Base-by-base conservation (phyloP, 495 filamentous ascomycete genomes). In the Xylaria scruposa region DNA sequence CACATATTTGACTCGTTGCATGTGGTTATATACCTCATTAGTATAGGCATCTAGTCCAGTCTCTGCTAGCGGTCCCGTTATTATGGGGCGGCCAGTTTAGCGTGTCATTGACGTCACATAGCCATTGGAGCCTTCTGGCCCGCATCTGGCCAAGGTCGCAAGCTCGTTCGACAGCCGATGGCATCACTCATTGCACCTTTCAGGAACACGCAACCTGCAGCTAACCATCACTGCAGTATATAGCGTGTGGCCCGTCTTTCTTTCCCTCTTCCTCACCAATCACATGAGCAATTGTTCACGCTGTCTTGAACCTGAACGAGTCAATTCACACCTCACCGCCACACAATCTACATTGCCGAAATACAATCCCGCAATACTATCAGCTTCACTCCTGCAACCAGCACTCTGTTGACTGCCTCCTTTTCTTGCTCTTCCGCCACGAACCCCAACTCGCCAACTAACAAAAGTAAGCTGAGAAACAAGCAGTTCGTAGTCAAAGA, bases 101-200 rank as follows among this genome's bases (percentile, higher is more conserved):
- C 26, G 62, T 26, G n/a, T 51, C 21, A 7, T n/a, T 67, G 65
- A 67, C 65, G 65, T 67, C 65, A 67, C 49, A 24, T 21, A 70
- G 65, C 59, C 29, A 31, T 31, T 31, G 29, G 29, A 31, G 29
- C 29, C 29, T 67, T 74, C 49, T 68, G 31, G 31, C 31, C 65
- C 65, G 49, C 29, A 67, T 21, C 33, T 42, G 49, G 49, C 46
- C 62, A 65, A 49, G 62, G 40, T 49, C 6, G 21, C 60, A 38
- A 7, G 29, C 33, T 21, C 31, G 10, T 19, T 15, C 59, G 21
- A 47, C 40, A 64, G 26, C 61, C 47, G 40, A 49, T 66, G 46
- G 44, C 63, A 66, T 66, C 63, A 65, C 60, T 63, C 36, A 24
- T 24, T 9, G 36, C 59, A 33, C 54, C 5, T 17, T 6, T 60